Percentiles rank a stretch among this genome's conserved stretches.
Evolutionary conservation across 2,329 filamentous ascomycete species (phyloP).

Genomic region (Exophiala xenobiotica): DNA sequence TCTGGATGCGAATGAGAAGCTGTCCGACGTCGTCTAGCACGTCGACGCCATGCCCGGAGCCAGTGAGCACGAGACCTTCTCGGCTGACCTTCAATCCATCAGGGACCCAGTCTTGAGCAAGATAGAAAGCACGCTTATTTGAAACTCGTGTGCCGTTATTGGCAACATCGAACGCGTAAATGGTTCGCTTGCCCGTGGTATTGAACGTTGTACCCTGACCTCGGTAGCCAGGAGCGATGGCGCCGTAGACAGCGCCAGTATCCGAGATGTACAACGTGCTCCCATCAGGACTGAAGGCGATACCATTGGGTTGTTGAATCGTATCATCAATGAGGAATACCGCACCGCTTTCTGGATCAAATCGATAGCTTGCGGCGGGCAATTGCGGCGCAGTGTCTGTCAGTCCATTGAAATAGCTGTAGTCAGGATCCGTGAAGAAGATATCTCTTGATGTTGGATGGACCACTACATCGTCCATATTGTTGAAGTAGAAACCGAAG

Average conservation of each 20-base stretch:
- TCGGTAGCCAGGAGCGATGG: constrained; percentile 34
- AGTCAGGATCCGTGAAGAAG: constrained; percentile 52
- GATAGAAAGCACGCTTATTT: constrained; percentile 43
- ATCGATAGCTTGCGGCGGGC: constrained; percentile 42
- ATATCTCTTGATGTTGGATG: constrained; percentile 44
- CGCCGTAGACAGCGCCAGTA: constrained; percentile 35
- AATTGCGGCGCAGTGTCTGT: constrained; percentile 39
- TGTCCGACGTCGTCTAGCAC: constrained; percentile 41
- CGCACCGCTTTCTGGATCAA: constrained; percentile 36
- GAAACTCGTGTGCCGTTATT: constrained; percentile 37
- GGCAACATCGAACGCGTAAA: constrained; percentile 41
- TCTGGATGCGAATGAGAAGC: constrained; percentile 42
- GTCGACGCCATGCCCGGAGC: constrained; percentile 42
- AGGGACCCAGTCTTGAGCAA: constrained; percentile 41
- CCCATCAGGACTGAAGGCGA: constrained; percentile 44
- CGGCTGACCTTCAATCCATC: constrained; percentile 46
- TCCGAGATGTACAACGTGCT: constrained; percentile 43
- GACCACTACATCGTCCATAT: constrained; percentile 46
- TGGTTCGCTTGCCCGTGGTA: constrained; percentile 23
- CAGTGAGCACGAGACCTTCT: constrained; percentile 44
- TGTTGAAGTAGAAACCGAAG: constrained; percentile 48
- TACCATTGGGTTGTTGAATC: constrained; percentile 44
- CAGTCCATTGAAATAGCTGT: constrained; percentile 39
- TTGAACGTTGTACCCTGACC: constrained; percentile 23
- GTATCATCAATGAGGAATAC: constrained; percentile 41